Evolutionary conservation across 805 yeast species (phyloP).

Genomic region (Cyberlindnera mississippiensis): DNA sequence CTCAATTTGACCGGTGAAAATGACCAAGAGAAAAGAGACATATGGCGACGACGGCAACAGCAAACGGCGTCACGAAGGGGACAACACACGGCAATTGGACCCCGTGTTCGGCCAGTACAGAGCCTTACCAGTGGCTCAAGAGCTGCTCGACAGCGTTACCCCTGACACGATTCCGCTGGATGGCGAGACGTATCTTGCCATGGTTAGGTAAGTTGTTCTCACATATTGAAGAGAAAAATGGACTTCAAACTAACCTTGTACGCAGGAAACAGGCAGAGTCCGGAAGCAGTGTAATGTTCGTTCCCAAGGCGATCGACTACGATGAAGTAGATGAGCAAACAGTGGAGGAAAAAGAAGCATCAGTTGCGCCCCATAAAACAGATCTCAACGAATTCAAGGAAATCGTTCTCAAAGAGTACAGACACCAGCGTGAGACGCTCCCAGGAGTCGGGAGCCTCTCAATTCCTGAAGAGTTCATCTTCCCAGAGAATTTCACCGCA

Average conservation of each 20-base stretch:
- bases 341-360: not conserved
- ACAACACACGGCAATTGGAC: slow-evolving; percentile 14
- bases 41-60: not conserved
- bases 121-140: slow-evolving; percentile 24
- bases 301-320: not conserved
- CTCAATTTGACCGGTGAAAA: too few relatives aligned
- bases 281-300: slow-evolving; percentile 13
- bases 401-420: slow-evolving; percentile 7
- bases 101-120: slow-evolving; percentile 24
- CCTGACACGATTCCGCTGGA: slow-evolving; percentile 21
- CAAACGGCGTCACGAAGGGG: slow-evolving; percentile 4
- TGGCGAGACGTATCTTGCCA: slow-evolving; percentile 26
- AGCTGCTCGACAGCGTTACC: slow-evolving; percentile 13
- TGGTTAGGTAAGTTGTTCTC: slow-evolving; percentile 25
- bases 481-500: slow-evolving; percentile 25
- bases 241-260: too few relatives aligned
- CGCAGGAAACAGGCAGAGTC: slow-evolving; percentile 13
- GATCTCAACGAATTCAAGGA: slow-evolving; percentile 1
- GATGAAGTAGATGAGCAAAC: slow-evolving; percentile 1
- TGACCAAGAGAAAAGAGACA: too few relatives aligned
- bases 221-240: too few relatives aligned
- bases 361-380: not conserved
- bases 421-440: slow-evolving; percentile 6
- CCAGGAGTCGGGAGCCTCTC: slow-evolving; percentile 13
- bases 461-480: slow-evolving; percentile 18